Evolutionary conservation across 1,284 basidiomycete genomes (phyloP), one percentile per base, ranked within the genome.

Genomic region (Cryptococcus sp.): DNA sequence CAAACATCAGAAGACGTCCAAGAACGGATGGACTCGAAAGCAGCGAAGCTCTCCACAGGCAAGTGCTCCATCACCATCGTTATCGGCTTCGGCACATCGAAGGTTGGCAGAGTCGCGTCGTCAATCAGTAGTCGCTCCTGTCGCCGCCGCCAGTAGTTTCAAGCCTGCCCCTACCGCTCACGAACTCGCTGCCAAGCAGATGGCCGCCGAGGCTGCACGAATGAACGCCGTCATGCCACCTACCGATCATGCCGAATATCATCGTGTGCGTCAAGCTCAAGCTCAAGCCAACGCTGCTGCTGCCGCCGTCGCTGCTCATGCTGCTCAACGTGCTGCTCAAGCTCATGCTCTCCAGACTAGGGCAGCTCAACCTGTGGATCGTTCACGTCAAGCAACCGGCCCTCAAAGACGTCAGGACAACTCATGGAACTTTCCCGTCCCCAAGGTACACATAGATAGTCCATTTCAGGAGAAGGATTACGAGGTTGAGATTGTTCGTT

Each of bases 401-500:
- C 60, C 28, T 31, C 53, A 11, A 75, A 78, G 51, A 11, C 28
- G 28, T 5, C 28, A 28, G 28, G 28, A 28, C 28, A 28, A 28
- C 11, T 28, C 28, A 5, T 28, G 36, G 14, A n/a, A 39, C 36
- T 39, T 19, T 19, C 36, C 36, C 36, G 7, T 19, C 7, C 18
- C 36, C 14, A 39, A 39, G 36, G 14, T 7, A 28, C 28, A 28
- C 28, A 11, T 7, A 14, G 74, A 79, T 53, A 66, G 70, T 44
- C 66, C 69, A 46, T 71, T 79, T 48, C 77, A 78, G 57, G 96
- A 98, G 77, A 88, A 91, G 66, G 96, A 98, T 75, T 98, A 98
- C 72, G 83, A 86, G 46, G 88, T 93, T 37, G 96, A 98, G 69
- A 91, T 96, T 57, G 80, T 85, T 52, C 81, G 80, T 54, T 94